Percentiles rank a stretch among this genome's conserved stretches.
Evolutionary conservation across 257 asterid genomes (phyloP).

Genomic region (Forsythia suspensa): DNA sequence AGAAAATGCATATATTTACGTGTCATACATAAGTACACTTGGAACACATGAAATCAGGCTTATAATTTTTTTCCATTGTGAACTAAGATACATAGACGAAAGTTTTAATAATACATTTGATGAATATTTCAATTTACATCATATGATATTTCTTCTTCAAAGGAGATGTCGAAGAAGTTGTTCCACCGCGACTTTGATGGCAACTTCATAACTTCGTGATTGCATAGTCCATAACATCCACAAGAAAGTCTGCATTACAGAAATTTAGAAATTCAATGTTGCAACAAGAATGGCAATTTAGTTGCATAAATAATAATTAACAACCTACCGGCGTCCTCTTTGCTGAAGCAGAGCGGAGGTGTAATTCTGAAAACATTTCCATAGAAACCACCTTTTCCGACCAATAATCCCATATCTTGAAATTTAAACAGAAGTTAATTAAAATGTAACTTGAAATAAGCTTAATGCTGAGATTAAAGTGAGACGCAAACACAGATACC

Average conservation of each 20-base stretch:
- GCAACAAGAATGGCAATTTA: too few relatives aligned
- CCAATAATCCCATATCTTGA: slow-evolving; percentile 33
- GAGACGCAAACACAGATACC: slow-evolving; percentile 16
- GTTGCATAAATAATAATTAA: not conserved
- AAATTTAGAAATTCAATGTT: not conserved
- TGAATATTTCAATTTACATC: not conserved
- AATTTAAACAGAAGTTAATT: not conserved
- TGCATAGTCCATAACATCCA: slow-evolving; percentile 40
- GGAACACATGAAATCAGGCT: not conserved
- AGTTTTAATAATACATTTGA: not conserved
- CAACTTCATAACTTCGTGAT: slow-evolving; percentile 34
- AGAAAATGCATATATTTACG: not conserved
- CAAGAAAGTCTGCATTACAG: slow-evolving; percentile 31
- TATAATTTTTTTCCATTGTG: not conserved
- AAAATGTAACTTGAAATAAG: not conserved
- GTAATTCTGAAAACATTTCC: slow-evolving; percentile 46
- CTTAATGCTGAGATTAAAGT: not conserved
- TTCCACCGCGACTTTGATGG: not conserved
- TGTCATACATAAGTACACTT: not conserved
- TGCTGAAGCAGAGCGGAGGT: slow-evolving; percentile 43
- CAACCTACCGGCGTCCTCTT: slow-evolving; percentile 35
- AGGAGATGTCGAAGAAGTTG: not conserved
- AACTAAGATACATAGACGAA: not conserved
- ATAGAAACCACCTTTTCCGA: slow-evolving; percentile 44
- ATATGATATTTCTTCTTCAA: not conserved